phyloP scores from a whole-genome alignment of 164 flowering plant species.

The Magnolia kwangsiensis region DNA sequence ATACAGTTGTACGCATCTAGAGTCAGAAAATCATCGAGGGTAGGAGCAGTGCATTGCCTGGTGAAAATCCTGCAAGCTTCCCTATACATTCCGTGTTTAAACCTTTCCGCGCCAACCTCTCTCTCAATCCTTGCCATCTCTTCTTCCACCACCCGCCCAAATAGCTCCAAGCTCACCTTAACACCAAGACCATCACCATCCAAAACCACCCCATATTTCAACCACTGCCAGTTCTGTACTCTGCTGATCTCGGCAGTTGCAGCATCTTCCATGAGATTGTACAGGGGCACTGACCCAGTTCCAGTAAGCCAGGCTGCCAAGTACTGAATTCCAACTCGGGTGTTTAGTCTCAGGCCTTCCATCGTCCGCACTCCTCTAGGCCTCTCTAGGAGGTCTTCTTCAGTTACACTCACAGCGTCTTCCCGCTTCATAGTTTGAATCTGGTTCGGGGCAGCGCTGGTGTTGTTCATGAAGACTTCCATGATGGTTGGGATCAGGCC shows the following conservation, averaged over 20 bases:
- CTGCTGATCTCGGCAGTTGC: conserved; percentile 94
- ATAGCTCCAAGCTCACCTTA: conserved; percentile 52
- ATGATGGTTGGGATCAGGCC: conserved; percentile 69
- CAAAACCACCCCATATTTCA: conserved; percentile 63
- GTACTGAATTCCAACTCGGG: conserved; percentile 86
- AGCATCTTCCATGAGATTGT: conserved; percentile 97
- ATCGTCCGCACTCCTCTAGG: conserved; percentile 72
- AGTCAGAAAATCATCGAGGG: conserved; percentile 81
- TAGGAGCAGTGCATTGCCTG: conserved; percentile 59
- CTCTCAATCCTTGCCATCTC: conserved; percentile 79
- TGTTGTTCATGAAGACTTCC: conserved; percentile 67
- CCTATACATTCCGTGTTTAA: conserved; percentile 62
- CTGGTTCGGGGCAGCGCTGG: conserved; percentile 59
- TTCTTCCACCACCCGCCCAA: conserved; percentile 76
- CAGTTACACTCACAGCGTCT: conserved; percentile 54
- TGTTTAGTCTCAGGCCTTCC: conserved; percentile 83
- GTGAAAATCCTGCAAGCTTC: conserved; percentile 74
- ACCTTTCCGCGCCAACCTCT: conserved; percentile 68
- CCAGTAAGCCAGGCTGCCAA: conserved; percentile 91
- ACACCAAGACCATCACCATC: conserved; percentile 76
- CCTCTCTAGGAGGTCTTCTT: conserved; percentile 64
- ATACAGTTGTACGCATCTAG: conserved; percentile 71
- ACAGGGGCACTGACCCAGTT: conserved; percentile 83
- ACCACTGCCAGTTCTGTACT: conserved; percentile 95
- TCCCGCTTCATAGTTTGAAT: conserved; percentile 57